These are phyloP conservation scores for Malus sylvestris DNA, from an alignment of 306 rosid genomes.

Conservation along the genomic window DNA sequence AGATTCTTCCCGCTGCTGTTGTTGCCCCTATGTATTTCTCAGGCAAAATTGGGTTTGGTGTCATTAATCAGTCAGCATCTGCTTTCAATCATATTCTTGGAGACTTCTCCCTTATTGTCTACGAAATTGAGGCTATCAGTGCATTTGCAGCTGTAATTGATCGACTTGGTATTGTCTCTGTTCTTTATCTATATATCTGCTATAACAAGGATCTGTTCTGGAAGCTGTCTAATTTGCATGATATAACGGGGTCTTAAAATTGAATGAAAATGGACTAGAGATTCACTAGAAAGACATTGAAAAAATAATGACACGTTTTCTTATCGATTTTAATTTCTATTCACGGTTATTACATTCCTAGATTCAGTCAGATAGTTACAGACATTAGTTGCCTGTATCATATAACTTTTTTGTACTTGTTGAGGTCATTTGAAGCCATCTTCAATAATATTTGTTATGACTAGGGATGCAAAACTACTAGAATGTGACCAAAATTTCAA, in stretches of 20 bases:
- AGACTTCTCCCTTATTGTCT: conserved; percentile 85
- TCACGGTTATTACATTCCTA: background rate
- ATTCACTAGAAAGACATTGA: background rate
- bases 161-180: conserved; percentile 63
- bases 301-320: background rate
- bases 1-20: conserved; percentile 95
- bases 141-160: conserved; percentile 96
- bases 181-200: conserved; percentile 13
- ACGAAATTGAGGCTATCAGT: conserved; percentile 73
- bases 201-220: background rate
- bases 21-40: conserved; percentile 97
- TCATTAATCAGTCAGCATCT: conserved; percentile 91
- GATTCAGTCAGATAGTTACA: background rate
- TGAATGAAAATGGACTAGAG: background rate
- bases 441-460: background rate
- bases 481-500: background rate
- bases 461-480: background rate
- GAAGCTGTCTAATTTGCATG: background rate
- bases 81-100: conserved; percentile 95
- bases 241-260: background rate
- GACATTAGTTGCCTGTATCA: background rate
- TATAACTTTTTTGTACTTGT: background rate
- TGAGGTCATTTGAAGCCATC: background rate
- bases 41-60: conserved; percentile 96
- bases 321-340: background rate